Percentiles rank a stretch among this genome's conserved stretches.
These are phyloP conservation scores for Epichloe coenophiala DNA, from an alignment of 2,329 filamentous ascomycete genomes.

Conservation along the genomic window DNA sequence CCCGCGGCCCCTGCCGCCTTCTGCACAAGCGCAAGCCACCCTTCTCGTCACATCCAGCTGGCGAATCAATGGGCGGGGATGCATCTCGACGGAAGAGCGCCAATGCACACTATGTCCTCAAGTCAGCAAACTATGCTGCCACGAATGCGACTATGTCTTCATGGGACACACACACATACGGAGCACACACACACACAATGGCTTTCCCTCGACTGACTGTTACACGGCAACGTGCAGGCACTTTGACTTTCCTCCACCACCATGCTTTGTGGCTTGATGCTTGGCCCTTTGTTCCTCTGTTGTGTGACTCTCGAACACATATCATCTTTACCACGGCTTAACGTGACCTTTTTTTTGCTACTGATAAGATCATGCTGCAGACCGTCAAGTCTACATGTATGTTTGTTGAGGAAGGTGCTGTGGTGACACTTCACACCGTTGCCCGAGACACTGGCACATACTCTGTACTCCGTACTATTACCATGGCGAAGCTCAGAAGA, in stretches of 20 bases:
- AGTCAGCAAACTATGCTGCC: constrained; percentile 2
- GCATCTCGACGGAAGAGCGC: background rate
- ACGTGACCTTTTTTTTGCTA: too few relatives aligned
- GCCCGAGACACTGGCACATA: background rate
- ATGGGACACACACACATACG: too few relatives aligned
- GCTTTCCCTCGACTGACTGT: background rate
- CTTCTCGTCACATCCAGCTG: constrained; percentile 28
- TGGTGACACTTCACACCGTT: background rate
- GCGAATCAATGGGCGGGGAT: constrained; percentile 5
- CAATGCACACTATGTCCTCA: constrained; percentile 1
- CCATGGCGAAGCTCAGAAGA: background rate
- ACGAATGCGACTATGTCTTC: constrained; percentile 3
- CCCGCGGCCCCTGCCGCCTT: constrained; percentile 30
- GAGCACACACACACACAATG: background rate
- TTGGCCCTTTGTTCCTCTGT: too few relatives aligned
- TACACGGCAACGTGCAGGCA: background rate
- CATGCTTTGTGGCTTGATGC: too few relatives aligned
- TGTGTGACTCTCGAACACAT: too few relatives aligned
- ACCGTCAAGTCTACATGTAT: background rate
- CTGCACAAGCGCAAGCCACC: constrained; percentile 26
- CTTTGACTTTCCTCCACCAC: too few relatives aligned
- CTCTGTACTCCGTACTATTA: background rate
- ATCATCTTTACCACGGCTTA: too few relatives aligned
- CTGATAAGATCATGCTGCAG: too few relatives aligned
- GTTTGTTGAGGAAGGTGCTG: background rate